Conservation (phyloP, 148 eudicot species). For the Rhododendron molle region DNA sequence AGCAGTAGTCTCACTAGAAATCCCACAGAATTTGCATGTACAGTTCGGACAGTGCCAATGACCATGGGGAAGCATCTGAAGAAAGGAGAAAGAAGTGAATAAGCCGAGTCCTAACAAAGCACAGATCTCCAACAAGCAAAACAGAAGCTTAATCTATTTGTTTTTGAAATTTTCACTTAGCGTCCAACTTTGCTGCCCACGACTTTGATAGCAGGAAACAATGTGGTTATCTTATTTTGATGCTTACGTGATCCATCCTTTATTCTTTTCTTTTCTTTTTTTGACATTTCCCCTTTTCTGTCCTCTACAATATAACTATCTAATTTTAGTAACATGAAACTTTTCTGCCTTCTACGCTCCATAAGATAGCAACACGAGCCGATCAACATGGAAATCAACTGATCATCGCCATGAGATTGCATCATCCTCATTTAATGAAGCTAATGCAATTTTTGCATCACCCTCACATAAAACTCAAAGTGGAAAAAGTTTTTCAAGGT, state of each 20-base stretch:
- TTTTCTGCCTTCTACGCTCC: neutral
- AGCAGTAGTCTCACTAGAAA: conserved; percentile 27
- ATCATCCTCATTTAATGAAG: neutral
- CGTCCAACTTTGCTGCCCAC: neutral
- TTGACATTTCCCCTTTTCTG: neutral
- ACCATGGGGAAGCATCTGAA: conserved; percentile 89
- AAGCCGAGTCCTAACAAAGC: neutral
- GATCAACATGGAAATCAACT: neutral
- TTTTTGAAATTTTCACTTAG: neutral
- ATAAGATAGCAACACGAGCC: neutral
- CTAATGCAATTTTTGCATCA: neutral
- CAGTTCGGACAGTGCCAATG: conserved; percentile 98
- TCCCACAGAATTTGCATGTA: conserved; percentile 79
- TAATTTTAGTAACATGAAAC: neutral
- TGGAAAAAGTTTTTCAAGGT: neutral
- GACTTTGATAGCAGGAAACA: neutral
- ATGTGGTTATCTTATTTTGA: neutral
- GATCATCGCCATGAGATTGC: neutral
- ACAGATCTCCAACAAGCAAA: neutral
- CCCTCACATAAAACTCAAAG: neutral
- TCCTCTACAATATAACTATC: neutral
- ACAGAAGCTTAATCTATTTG: neutral
- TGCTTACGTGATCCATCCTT: neutral
- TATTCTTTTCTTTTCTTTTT: too few species aligned
- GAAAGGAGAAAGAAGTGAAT: conserved; percentile 13